phyloP scores from a whole-genome alignment of 352 stramenopile genomes.

The Globisporangium abappressorium region DNA sequence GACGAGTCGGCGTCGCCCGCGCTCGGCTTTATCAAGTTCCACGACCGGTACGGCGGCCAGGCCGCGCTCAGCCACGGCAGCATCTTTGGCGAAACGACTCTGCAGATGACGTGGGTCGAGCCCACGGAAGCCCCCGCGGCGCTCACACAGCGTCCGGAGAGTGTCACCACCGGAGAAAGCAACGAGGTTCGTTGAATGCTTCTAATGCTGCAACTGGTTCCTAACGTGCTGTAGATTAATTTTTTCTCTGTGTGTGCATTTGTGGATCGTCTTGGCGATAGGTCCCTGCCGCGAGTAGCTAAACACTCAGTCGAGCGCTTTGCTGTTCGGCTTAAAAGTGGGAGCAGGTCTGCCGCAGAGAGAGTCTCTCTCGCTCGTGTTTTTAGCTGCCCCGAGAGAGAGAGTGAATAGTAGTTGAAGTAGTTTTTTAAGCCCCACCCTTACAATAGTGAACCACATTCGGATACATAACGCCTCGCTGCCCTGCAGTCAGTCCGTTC shows the following conservation, averaged over 20 bases:
- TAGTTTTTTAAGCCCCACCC: not conserved
- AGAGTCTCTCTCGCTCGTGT: not conserved
- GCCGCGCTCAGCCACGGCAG: conserved; percentile 58
- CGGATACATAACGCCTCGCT: not conserved
- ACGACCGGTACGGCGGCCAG: conserved; percentile 74
- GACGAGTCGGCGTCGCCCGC: conserved; percentile 42
- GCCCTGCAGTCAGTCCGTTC: not conserved
- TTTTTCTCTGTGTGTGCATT: not conserved
- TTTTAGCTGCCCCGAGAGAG: not conserved
- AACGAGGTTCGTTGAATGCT: not conserved
- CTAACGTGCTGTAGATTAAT: not conserved
- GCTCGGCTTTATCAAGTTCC: conserved; percentile 80
- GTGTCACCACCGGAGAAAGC: conserved; percentile 3
- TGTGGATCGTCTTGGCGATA: not conserved
- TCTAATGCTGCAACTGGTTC: not conserved
- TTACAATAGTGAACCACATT: not conserved
- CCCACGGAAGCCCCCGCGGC: conserved; percentile 48
- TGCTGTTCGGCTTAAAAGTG: not conserved
- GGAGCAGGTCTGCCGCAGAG: not conserved
- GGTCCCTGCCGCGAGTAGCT: conserved; percentile 1
- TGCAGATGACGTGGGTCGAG: conserved; percentile 69
- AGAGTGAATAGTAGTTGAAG: not conserved
- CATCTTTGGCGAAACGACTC: conserved; percentile 49
- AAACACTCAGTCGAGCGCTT: not conserved
- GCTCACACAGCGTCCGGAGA: conserved; percentile 24